A percentile compares a stretch with the other conserved stretches of the same genome.
These are phyloP conservation scores for Aotearoamyces nothofagi DNA, from an alignment of 2,329 filamentous ascomycete genomes.

Conservation along the genomic window DNA sequence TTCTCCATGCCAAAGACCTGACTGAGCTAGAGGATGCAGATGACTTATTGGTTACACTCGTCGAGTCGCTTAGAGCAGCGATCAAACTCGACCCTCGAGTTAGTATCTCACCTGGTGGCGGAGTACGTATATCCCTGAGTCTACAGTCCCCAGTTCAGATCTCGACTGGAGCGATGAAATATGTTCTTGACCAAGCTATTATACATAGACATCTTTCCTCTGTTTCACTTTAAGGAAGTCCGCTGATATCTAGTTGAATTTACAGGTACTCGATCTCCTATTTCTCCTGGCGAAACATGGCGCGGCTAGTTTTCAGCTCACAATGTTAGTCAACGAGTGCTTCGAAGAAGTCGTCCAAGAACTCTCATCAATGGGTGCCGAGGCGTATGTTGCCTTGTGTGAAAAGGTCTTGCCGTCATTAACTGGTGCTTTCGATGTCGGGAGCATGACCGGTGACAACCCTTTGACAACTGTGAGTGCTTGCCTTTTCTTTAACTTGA, in stretches of 20 bases:
- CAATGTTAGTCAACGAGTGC: constrained; percentile 72
- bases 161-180: no score
- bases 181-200: no score
- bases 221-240: no score
- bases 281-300: constrained; percentile 84
- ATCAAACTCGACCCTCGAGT: constrained; percentile 68
- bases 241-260: no score
- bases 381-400: constrained; percentile 66
- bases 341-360: constrained; percentile 75
- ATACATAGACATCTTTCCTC: no score
- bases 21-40: constrained; percentile 77
- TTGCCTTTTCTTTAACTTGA: constrained; percentile 7
- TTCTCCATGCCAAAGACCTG: constrained; percentile 66
- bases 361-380: constrained; percentile 46
- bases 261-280: constrained; percentile 63
- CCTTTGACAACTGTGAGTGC: constrained; percentile 63
- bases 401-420: constrained; percentile 76
- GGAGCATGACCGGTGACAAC: constrained; percentile 70
- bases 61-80: constrained; percentile 70
- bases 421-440: constrained; percentile 79
- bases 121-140: no score
- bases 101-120: constrained; percentile 54
- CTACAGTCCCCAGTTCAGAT: no score
- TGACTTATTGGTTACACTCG: constrained; percentile 79
- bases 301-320: constrained; percentile 81